phyloP scores from a whole-genome alignment of 139 green algal species.

The Spirogloea muscicola region DNA sequence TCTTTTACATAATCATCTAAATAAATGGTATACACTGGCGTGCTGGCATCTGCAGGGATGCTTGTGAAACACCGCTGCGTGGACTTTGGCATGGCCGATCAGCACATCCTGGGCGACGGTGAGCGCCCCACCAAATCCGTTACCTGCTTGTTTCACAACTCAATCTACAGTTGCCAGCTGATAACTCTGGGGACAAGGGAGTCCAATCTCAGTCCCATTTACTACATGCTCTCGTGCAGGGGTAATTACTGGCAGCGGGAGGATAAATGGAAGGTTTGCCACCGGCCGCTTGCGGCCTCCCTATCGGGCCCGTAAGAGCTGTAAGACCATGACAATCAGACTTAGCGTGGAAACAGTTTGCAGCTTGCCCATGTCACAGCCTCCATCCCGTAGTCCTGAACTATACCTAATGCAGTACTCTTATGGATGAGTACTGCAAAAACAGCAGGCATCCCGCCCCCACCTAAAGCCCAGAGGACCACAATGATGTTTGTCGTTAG shows the following conservation, averaged over 20 bases:
- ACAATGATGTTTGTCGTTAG: neutral
- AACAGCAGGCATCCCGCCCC: neutral
- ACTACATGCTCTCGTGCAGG: neutral
- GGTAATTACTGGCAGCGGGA: slow-evolving; percentile 58
- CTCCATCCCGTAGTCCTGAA: neutral
- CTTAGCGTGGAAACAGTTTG: neutral
- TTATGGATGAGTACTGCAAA: neutral
- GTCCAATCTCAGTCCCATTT: neutral
- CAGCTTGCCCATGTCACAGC: neutral
- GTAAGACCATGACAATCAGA: neutral
- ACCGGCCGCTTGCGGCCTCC: neutral
- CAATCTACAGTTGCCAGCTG: no score
- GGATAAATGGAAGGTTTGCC: slow-evolving; percentile 45
- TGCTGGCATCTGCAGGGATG: slow-evolving; percentile 24
- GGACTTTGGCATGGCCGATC: slow-evolving; percentile 60
- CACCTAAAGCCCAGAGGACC: neutral
- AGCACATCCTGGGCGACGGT: slow-evolving; percentile 45
- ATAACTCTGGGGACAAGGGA: no score
- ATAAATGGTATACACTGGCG: no score
- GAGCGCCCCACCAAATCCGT: neutral
- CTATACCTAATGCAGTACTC: neutral
- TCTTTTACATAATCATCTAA: no score
- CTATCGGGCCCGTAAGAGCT: neutral
- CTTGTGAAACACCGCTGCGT: slow-evolving; percentile 60
- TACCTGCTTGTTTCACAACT: neutral